phyloP scores from a whole-genome alignment of 495 filamentous ascomycete genomes.

The Aspergillus conjunctus region DNA sequence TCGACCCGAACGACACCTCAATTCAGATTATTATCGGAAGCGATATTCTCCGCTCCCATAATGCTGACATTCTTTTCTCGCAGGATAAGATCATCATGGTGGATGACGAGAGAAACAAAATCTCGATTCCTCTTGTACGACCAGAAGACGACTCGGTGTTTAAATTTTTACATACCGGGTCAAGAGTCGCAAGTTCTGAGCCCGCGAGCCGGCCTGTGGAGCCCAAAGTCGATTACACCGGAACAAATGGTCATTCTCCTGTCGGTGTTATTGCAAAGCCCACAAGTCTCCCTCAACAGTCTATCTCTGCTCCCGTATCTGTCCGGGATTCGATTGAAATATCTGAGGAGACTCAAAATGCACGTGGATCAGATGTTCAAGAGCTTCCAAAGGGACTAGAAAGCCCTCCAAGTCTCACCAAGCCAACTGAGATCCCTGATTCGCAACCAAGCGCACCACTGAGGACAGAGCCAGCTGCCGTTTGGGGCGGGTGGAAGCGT shows the following conservation, averaged over 20 bases:
- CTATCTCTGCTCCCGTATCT: conserved; percentile 29
- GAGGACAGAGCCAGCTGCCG: conserved; percentile 51
- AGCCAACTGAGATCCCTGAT: conserved; percentile 30
- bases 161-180: conserved; percentile 66
- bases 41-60: conserved; percentile 82
- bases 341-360: conserved; percentile 44
- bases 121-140: conserved; percentile 90
- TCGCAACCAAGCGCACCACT: conserved; percentile 35
- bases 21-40: conserved; percentile 86
- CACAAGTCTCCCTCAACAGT: conserved; percentile 15
- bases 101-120: conserved; percentile 81
- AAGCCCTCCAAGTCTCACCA: conserved; percentile 26
- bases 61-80: conserved; percentile 89
- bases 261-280: conserved; percentile 38
- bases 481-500: conserved; percentile 73
- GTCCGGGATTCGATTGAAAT: conserved; percentile 34
- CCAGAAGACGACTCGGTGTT: conserved; percentile 86
- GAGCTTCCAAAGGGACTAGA: conserved; percentile 31
- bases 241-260: conserved; percentile 25
- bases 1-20: conserved; percentile 50
- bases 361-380: conserved; percentile 21
- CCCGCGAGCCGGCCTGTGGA: conserved; percentile 6
- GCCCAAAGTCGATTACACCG: conserved; percentile 10
- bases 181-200: conserved; percentile 37
- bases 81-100: conserved; percentile 84